Evolutionary conservation across 208 protist species (phyloP), one percentile per base, ranked within the genome.

Genomic region (Wallacemonas rigidus): DNA sequence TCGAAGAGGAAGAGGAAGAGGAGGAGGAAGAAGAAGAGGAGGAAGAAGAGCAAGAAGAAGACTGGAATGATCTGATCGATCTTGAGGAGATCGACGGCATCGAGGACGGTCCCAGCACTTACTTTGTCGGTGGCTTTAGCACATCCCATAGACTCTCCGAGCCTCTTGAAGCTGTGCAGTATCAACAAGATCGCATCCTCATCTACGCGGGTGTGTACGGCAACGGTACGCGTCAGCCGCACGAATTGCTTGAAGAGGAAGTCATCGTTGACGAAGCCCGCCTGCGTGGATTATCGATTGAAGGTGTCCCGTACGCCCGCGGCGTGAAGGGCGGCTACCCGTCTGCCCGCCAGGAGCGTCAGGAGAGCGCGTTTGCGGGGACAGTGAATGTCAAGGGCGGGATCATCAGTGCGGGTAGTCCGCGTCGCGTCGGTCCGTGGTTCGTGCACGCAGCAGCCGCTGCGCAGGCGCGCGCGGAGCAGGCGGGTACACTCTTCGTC

Each of bases 111-210:
- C 91, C 91, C 26, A 90, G 84, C 76, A 96, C 87, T 15, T 83
- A 79, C 71, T 88, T 89, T 43, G 76, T 96, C 1, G 91, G 91
- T 35, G 84, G 88, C 55, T 96, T 91, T 78, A 94, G 89, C 76
- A 70, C 75, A 5, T 72, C 82, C 55, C 4, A 78, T 11, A 82
- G 73, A 38, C 78, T 94, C 40, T 81, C 82, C 11, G 81, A 88
- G 63, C 84, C 81, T 1, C 64, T 94, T 35, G 51, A 51, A 26
- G 43, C 51, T 1, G 76, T 87, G 38, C 71, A 75, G 56, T 96
- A 93, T 80, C 74, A 81, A 47, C 77, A 93, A 54, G 91, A 96
- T 56, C 63, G 83, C 44, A 73, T 96, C 6, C 77, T 91, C 39
- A 83, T 94, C 12, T 96, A 92, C 69, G 85, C 88, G 15, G 86